Evolutionary conservation across 2,329 filamentous ascomycete genomes (phyloP).

Genomic region (Clonostachys byssicola): DNA sequence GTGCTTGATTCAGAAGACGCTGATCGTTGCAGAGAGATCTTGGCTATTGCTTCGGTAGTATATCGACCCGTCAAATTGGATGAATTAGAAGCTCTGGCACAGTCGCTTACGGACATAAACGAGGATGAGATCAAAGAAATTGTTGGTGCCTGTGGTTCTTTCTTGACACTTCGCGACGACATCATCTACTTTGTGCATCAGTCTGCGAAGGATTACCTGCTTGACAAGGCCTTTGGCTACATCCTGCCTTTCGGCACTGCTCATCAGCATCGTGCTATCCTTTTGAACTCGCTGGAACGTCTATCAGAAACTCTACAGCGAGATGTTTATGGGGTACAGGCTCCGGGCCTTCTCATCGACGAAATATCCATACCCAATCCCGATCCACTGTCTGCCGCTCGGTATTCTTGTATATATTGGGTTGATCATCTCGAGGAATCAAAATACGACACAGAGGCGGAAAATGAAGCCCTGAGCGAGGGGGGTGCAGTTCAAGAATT

Average conservation of each 20-base stretch:
- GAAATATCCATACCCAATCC: constrained; percentile 4
- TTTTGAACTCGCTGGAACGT: constrained; percentile 22
- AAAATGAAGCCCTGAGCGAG: constrained; percentile 17
- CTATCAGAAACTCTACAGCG: constrained; percentile 19
- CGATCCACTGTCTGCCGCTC: constrained; percentile 7
- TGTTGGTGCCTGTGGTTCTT: constrained; percentile 30
- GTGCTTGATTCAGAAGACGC: constrained; percentile 17
- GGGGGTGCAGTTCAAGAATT: constrained; percentile 32
- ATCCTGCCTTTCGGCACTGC: constrained; percentile 19
- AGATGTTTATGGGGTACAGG: constrained; percentile 25
- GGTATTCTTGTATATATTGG: constrained; percentile 12
- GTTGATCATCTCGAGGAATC: constrained; percentile 8
- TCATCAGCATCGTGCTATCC: constrained; percentile 20
- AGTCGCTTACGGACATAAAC: constrained; percentile 7
- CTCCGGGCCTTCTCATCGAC: constrained; percentile 4
- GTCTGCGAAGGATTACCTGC: constrained; percentile 36
- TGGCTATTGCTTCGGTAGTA: constrained; percentile 16
- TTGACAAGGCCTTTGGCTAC: constrained; percentile 7
- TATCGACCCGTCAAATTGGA: constrained; percentile 23
- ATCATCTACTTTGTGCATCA: constrained; percentile 31
- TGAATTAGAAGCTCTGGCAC: constrained; percentile 18
- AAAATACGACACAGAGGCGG: constrained; percentile 36
- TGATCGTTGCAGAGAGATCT: constrained; percentile 20
- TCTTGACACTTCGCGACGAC: constrained; percentile 23
- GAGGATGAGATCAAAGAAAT: constrained; percentile 12